These are phyloP conservation scores for Huntiella moniliformis DNA, from an alignment of 2,329 filamentous ascomycete species.

Conservation along the genomic window DNA sequence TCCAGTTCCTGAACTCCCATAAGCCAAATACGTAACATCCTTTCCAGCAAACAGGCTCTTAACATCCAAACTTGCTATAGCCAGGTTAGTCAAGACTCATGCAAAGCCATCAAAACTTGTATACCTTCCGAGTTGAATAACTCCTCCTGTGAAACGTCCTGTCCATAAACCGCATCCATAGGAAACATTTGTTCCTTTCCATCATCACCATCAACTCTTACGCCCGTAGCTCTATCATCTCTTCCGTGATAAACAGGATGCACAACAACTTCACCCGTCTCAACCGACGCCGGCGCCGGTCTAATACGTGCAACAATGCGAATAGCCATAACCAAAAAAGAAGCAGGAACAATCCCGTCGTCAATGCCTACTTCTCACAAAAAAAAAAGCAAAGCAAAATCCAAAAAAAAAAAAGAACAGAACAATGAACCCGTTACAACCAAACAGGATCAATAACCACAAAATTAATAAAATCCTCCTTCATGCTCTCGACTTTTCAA, in stretches of 20 bases:
- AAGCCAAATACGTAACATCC: slow-evolving; percentile 79
- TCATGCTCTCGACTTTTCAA: too few relatives aligned
- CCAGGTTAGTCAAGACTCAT: neutral
- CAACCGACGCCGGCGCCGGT: slow-evolving; percentile 69
- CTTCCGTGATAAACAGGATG: slow-evolving; percentile 39
- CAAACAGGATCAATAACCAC: too few relatives aligned
- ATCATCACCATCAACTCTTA: slow-evolving; percentile 87
- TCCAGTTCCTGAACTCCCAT: slow-evolving; percentile 81
- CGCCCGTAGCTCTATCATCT: slow-evolving; percentile 54
- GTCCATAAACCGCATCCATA: slow-evolving; percentile 85
- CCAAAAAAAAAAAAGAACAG: slow-evolving; percentile 8
- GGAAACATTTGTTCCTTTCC: slow-evolving; percentile 82
- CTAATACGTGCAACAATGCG: slow-evolving; percentile 81
- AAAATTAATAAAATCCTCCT: too few relatives aligned
- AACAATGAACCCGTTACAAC: neutral
- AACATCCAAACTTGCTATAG: slow-evolving; percentile 66
- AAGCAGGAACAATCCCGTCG: neutral
- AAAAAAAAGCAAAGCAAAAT: neutral
- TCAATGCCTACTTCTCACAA: neutral
- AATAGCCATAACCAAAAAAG: slow-evolving; percentile 36
- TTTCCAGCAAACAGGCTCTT: slow-evolving; percentile 83
- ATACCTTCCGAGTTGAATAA: slow-evolving; percentile 78
- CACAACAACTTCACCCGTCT: slow-evolving; percentile 76
- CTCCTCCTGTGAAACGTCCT: slow-evolving; percentile 61
- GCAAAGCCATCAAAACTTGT: neutral